These are phyloP conservation scores for Aspergillus indologenus DNA, from an alignment of 495 filamentous ascomycete genomes.

Conservation along the genomic window DNA sequence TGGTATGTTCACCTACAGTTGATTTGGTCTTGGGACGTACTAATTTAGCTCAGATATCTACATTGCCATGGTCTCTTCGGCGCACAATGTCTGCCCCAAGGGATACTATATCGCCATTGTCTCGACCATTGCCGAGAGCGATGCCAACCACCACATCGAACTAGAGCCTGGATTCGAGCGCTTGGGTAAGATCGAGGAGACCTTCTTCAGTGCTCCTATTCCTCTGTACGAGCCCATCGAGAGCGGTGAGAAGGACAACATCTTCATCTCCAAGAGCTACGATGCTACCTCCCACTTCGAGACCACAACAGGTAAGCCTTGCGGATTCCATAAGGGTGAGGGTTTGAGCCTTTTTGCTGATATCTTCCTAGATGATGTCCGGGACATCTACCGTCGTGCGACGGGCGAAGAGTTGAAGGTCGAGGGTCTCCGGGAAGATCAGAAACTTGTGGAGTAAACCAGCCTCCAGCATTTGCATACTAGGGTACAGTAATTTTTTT, in stretches of 20 bases:
- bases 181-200: conserved; percentile 91
- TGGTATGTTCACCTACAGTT: conserved; percentile 50
- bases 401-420: conserved; percentile 83
- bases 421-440: conserved; percentile 52
- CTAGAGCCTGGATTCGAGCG: conserved; percentile 91
- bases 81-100: conserved; percentile 98
- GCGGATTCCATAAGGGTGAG: neutral
- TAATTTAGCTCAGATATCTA: conserved; percentile 80
- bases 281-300: conserved; percentile 98
- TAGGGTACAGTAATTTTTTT: conserved; percentile 27
- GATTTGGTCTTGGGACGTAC: neutral
- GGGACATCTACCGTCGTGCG: conserved; percentile 85
- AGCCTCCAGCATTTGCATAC: conserved; percentile 13
- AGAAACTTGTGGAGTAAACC: conserved; percentile 46
- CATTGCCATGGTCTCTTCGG: conserved; percentile 91
- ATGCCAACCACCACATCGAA: conserved; percentile 91
- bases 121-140: conserved; percentile 90
- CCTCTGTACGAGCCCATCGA: conserved; percentile 91
- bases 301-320: conserved; percentile 65
- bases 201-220: conserved; percentile 90
- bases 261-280: conserved; percentile 98
- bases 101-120: conserved; percentile 99
- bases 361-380: conserved; percentile 69
- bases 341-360: neutral
- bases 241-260: conserved; percentile 80